A percentile compares a stretch with the other conserved stretches of the same genome.
Evolutionary conservation across 768 basidiomycete species (phyloP).

Genomic region (Xerocomellus dryophilus): DNA sequence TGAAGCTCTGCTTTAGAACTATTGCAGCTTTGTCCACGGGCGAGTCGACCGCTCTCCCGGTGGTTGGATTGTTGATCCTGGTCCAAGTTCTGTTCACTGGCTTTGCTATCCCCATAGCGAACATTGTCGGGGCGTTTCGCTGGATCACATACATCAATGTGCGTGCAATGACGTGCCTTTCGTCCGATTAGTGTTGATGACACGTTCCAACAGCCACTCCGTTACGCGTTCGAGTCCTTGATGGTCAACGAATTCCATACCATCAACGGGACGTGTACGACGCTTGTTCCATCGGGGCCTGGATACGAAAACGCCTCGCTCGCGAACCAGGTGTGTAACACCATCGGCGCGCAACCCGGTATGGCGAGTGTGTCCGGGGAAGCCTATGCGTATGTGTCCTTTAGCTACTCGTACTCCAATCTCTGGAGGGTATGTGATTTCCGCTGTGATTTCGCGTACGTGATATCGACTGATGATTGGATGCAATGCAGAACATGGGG

Average conservation of each 20-base stretch:
- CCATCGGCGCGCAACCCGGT: slow-evolving; percentile 41
- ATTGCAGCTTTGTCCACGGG: slow-evolving; percentile 53
- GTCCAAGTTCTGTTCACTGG: slow-evolving; percentile 43
- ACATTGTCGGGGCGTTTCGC: slow-evolving; percentile 10
- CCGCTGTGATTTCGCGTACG: not conserved
- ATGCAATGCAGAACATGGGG: slow-evolving; percentile 35
- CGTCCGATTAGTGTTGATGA: slow-evolving; percentile 29
- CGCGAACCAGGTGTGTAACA: slow-evolving; percentile 42
- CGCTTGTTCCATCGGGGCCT: slow-evolving; percentile 33
- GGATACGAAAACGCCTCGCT: slow-evolving; percentile 34
- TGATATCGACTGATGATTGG: not conserved
- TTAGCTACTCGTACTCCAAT: slow-evolving; percentile 25
- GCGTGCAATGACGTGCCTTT: slow-evolving; percentile 32
- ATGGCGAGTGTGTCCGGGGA: slow-evolving; percentile 41
- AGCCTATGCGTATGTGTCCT: slow-evolving; percentile 36
- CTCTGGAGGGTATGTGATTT: slow-evolving; percentile 38
- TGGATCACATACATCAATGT: slow-evolving; percentile 24
- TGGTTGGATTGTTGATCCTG: slow-evolving; percentile 34
- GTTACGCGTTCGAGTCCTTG: slow-evolving; percentile 24
- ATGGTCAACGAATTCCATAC: slow-evolving; percentile 52
- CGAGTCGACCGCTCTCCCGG: slow-evolving; percentile 47
- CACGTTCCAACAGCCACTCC: slow-evolving; percentile 30
- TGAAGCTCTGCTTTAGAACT: slow-evolving; percentile 74
- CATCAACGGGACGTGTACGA: slow-evolving; percentile 35
- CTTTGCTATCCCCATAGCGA: slow-evolving; percentile 33